These are phyloP conservation scores for Phytophthora vignae DNA, from an alignment of 352 stramenopile species.

Conservation along the genomic window DNA sequence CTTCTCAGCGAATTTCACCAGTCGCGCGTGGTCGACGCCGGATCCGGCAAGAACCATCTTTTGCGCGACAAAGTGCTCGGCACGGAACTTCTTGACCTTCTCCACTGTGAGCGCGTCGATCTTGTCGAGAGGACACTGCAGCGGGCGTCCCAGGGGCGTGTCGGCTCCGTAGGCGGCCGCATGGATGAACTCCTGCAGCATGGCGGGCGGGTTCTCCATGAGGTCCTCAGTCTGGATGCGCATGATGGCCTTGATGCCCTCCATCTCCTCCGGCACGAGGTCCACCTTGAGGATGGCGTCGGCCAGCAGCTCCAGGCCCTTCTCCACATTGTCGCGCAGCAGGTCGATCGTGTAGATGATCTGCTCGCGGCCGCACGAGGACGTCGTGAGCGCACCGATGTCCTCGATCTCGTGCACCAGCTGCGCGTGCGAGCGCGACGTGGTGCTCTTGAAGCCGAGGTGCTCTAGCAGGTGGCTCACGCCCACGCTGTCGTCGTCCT, in stretches of 20 bases:
- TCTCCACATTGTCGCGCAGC: conserved; percentile 93
- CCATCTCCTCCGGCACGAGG: conserved; percentile 87
- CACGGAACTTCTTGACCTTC: conserved; percentile 76
- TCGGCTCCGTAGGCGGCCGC: conserved; percentile 85
- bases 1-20: conserved; percentile 91
- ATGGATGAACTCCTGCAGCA: conserved; percentile 90
- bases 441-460: conserved; percentile 96
- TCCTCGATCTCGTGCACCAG: conserved; percentile 93
- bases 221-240: conserved; percentile 95
- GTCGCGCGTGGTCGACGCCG: conserved; percentile 94
- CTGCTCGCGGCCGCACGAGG: conserved; percentile 94
- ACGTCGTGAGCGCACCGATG: conserved; percentile 93
- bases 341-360: conserved; percentile 98
- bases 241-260: conserved; percentile 94
- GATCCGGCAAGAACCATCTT: conserved; percentile 93
- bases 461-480: conserved; percentile 96
- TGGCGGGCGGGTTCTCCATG: conserved; percentile 83
- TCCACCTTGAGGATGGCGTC: conserved; percentile 89
- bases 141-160: conserved; percentile 75
- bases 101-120: conserved; percentile 80
- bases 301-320: conserved; percentile 91
- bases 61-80: conserved; percentile 86
- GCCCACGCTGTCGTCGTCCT: conserved; percentile 82
- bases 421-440: conserved; percentile 81
- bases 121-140: conserved; percentile 85